Evolutionary conservation across 2,329 filamentous ascomycete species (phyloP).

Genomic region (Aspergillus clavatus): DNA sequence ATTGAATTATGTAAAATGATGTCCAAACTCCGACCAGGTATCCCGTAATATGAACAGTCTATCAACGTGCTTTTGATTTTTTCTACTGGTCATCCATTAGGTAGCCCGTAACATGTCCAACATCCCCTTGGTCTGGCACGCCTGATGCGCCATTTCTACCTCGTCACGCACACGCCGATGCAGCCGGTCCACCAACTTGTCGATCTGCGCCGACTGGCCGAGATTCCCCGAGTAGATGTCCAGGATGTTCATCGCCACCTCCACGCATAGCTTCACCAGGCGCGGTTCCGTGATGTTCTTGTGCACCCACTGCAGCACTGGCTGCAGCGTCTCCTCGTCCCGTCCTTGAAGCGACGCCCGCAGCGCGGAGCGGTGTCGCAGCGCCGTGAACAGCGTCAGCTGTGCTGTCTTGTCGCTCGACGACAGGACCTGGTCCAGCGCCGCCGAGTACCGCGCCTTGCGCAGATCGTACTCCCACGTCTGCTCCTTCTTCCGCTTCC

Average conservation of each 20-base stretch:
- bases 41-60: background rate
- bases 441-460: slow-evolving; percentile 68
- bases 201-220: slow-evolving; percentile 67
- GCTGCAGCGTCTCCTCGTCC: slow-evolving; percentile 75
- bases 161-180: slow-evolving; percentile 68
- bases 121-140: slow-evolving; percentile 81
- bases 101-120: slow-evolving; percentile 62
- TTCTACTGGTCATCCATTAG: no score
- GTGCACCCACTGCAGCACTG: slow-evolving; percentile 77
- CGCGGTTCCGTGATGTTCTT: slow-evolving; percentile 77
- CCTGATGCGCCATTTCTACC: slow-evolving; percentile 77
- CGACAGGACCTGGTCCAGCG: slow-evolving; percentile 73
- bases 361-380: slow-evolving; percentile 83
- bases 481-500: slow-evolving; percentile 61
- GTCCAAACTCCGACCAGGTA: slow-evolving; percentile 15
- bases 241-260: slow-evolving; percentile 74
- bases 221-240: slow-evolving; percentile 83
- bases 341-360: slow-evolving; percentile 73
- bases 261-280: slow-evolving; percentile 74
- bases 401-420: slow-evolving; percentile 55
- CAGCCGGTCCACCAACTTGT: slow-evolving; percentile 63
- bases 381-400: slow-evolving; percentile 73
- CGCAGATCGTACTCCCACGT: slow-evolving; percentile 78
- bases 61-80: slow-evolving; percentile 13
- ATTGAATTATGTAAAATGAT: background rate